phyloP scores from a whole-genome alignment of 768 basidiomycete genomes.

The Suillus spraguei region DNA sequence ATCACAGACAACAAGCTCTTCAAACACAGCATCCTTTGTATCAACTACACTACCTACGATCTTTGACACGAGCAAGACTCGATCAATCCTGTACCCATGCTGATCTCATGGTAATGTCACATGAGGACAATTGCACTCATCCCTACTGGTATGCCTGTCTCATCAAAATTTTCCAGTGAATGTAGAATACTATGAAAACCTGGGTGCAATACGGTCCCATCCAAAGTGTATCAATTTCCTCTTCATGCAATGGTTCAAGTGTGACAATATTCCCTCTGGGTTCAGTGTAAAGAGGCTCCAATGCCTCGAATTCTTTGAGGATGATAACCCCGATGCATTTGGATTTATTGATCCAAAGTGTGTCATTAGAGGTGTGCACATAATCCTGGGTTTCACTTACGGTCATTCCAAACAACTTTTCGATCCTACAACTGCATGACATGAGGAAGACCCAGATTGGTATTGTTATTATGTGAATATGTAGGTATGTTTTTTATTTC shows the following conservation, averaged over 20 bases:
- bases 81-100: slow-evolving; percentile 30
- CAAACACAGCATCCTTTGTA: slow-evolving; percentile 30
- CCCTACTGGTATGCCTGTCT: slow-evolving; percentile 42
- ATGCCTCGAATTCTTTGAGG: slow-evolving; percentile 40
- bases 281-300: slow-evolving; percentile 34
- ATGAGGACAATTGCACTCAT: slow-evolving; percentile 25
- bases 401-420: slow-evolving; percentile 19
- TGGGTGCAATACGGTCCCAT: background rate
- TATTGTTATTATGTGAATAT: slow-evolving; percentile 33
- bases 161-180: slow-evolving; percentile 33
- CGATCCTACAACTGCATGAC: slow-evolving; percentile 4
- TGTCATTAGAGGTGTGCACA: slow-evolving; percentile 42
- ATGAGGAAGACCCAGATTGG: slow-evolving; percentile 29
- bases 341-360: slow-evolving; percentile 47
- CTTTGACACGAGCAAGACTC: slow-evolving; percentile 25
- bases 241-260: slow-evolving; percentile 42
- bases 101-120: slow-evolving; percentile 38
- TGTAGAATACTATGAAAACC: slow-evolving; percentile 5
- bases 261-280: slow-evolving; percentile 29
- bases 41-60: slow-evolving; percentile 37
- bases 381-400: slow-evolving; percentile 42
- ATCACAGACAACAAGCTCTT: slow-evolving; percentile 36
- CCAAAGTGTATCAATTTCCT: slow-evolving; percentile 38
- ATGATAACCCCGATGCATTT: slow-evolving; percentile 34
- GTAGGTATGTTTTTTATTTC: slow-evolving; percentile 22